These are phyloP conservation scores for Lantana camara DNA, from an alignment of 257 asterid genomes.

Conservation along the genomic window DNA sequence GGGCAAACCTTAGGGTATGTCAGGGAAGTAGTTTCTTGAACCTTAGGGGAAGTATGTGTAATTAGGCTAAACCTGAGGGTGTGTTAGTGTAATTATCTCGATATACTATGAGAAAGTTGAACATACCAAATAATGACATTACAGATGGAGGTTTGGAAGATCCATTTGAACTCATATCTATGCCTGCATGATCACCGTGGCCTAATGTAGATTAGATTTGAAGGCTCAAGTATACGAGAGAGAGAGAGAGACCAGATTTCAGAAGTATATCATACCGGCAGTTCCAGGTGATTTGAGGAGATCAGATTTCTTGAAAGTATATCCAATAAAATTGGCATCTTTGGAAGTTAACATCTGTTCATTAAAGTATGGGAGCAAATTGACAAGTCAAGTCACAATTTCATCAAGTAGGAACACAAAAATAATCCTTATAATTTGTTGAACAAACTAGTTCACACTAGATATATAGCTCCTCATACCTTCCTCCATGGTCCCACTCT, in stretches of 20 bases:
- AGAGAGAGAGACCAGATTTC: neutral
- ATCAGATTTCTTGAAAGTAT: slow-evolving; percentile 94
- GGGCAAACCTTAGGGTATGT: too few relatives aligned
- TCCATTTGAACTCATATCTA: slow-evolving; percentile 47
- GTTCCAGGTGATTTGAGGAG: slow-evolving; percentile 73
- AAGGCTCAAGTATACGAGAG: neutral
- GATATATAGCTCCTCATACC: slow-evolving; percentile 44
- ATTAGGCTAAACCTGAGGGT: too few relatives aligned
- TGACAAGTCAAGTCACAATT: neutral
- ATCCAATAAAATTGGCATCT: slow-evolving; percentile 92
- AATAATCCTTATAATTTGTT: neutral
- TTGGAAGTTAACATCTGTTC: slow-evolving; percentile 93
- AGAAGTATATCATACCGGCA: slow-evolving; percentile 56
- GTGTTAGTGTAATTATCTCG: neutral
- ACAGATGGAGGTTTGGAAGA: slow-evolving; percentile 69
- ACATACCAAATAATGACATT: slow-evolving; percentile 63
- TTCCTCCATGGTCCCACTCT: slow-evolving; percentile 98
- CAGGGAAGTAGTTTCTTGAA: too few relatives aligned
- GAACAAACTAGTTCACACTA: neutral
- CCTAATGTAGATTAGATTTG: neutral
- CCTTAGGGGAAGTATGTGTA: too few relatives aligned
- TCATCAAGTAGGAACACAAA: neutral
- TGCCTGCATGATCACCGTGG: slow-evolving; percentile 44
- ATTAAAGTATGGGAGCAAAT: slow-evolving; percentile 15
- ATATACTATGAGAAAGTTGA: neutral